phyloP scores from a whole-genome alignment of 2,329 filamentous ascomycete genomes.

The Colletotrichum aenigma region DNA sequence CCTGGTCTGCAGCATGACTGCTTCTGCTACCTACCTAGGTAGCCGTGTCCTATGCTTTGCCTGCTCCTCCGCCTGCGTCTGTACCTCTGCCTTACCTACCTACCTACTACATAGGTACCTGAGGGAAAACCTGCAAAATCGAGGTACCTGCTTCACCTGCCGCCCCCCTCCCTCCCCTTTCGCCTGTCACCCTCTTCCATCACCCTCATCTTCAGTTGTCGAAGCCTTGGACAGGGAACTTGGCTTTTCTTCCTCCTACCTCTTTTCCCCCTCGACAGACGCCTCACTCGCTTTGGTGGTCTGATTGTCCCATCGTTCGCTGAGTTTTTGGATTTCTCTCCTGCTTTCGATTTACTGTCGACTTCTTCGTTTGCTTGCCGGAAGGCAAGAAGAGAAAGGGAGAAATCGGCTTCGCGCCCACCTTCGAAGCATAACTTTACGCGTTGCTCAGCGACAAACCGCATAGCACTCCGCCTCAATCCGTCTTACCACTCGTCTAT shows the following conservation, averaged over 20 bases:
- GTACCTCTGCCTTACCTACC: background rate
- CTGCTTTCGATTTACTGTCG: constrained; percentile 19
- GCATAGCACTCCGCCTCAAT: background rate
- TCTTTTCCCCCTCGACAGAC: constrained; percentile 30
- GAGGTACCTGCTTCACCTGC: background rate
- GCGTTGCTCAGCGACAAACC: constrained; percentile 18
- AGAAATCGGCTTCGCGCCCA: background rate
- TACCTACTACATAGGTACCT: background rate
- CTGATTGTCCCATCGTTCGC: constrained; percentile 39
- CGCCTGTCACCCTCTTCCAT: constrained; percentile 21
- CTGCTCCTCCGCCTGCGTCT: background rate
- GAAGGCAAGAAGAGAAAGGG: constrained; percentile 1
- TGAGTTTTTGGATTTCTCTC: constrained; percentile 28
- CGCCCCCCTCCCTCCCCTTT: background rate
- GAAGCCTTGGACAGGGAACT: constrained; percentile 1
- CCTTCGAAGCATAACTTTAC: background rate
- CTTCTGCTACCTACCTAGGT: background rate
- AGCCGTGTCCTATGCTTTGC: background rate
- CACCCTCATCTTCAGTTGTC: background rate
- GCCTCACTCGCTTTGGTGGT: constrained; percentile 66
- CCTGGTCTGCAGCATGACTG: background rate
- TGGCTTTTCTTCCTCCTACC: constrained; percentile 25
- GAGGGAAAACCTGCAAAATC: background rate
- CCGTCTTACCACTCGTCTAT: background rate
- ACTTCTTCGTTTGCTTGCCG: background rate